Evolutionary conservation across 1,139 yeast genomes (phyloP), one percentile per base, ranked within the genome.

Genomic region (Scheffersomyces cryptocercus): DNA sequence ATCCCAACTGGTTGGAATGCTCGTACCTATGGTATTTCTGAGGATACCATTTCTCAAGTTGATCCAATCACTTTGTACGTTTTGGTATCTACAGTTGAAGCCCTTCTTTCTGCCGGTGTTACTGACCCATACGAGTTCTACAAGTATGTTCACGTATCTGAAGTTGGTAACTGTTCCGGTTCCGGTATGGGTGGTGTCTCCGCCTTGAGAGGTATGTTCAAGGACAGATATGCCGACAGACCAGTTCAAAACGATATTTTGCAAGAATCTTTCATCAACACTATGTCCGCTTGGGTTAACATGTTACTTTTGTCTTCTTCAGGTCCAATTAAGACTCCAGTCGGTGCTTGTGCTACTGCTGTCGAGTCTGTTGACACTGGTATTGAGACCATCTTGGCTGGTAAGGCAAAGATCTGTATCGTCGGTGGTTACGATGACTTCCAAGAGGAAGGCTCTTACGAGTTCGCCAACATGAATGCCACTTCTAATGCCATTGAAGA

Each of bases 171-270:
- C 82, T 90, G 98, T 79, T 87, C 97, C 41, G 99, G 99, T 77
- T 90, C 98, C 46, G 99, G 99, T 82, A 91, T 93, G 96, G 99
- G 99, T 73, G 99, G 99, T 85, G 95, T 91, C 55, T 69, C 86
- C 58, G 99, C 99, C 45, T 75, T 93, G 64, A 88, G 95, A 70
- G 97, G 97, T 58, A 93, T 93, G 98, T 93, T 90, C 78, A 90
- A 81, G 73, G 97, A 91, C 66, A 85, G 99, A 75, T 91, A 77
- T 75, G 76, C 82, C 56, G 99, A 93, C 65, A 79, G 78, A 68
- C 97, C 96, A 46, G 97, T 91, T 46, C 99, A 93, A 76, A 93
- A 88, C 65, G 99, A 93, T 71, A 86, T 93, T 57, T 78, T 93
- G 59, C 99, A 91, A 74, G 99, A 93, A 72, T 91, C 99, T 46